phyloP scores from a whole-genome alignment of 1,139 yeast species.

The Diutina pseudorugosa region DNA sequence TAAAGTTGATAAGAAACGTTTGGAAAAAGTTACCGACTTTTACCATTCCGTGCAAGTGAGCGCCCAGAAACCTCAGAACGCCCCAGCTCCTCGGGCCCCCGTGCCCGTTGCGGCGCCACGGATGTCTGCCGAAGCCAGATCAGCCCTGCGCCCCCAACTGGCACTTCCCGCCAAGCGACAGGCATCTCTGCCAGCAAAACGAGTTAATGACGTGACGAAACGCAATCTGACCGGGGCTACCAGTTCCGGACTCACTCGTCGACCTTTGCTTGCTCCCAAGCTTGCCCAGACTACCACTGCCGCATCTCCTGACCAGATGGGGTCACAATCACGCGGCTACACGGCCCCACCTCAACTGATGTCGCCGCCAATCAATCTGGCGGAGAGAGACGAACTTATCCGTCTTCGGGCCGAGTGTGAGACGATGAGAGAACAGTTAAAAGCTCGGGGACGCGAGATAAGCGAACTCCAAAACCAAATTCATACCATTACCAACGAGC shows the following conservation, averaged over 20 bases:
- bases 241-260: neutral
- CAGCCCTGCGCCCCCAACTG: neutral
- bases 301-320: neutral
- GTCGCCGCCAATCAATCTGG: neutral
- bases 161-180: conserved; percentile 28
- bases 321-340: neutral
- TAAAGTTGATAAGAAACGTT: conserved; percentile 63
- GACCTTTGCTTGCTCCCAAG: neutral
- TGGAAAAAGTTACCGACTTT: conserved; percentile 51
- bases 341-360: neutral
- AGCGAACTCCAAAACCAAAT: neutral
- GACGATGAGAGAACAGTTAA: neutral
- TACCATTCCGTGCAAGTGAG: conserved; percentile 46
- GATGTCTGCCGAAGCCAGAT: neutral
- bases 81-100: neutral
- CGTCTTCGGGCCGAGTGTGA: neutral
- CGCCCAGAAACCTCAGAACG: conserved; percentile 12
- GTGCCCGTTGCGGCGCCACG: neutral
- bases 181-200: conserved; percentile 55
- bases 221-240: neutral
- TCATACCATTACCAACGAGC: neutral
- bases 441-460: neutral
- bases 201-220: conserved; percentile 17
- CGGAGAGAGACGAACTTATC: neutral
- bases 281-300: neutral